Evolutionary conservation across 106 monocot genomes (phyloP).

Genomic region (Iris macrosiphon): DNA sequence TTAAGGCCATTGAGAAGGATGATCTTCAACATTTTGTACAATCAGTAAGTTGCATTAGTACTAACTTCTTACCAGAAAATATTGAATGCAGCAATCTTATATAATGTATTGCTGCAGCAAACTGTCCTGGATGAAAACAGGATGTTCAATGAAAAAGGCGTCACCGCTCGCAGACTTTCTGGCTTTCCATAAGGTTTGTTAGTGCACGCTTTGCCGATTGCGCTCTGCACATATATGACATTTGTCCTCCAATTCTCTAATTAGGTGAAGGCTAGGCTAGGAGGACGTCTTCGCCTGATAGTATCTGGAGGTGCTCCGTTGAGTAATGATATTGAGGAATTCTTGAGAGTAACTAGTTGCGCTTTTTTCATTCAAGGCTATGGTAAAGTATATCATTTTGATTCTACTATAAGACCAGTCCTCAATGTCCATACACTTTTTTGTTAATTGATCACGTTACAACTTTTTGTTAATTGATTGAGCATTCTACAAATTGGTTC

Average conservation of each 20-base stretch:
- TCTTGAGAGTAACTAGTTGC: constrained; percentile 81
- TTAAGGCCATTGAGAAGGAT: constrained; percentile 71
- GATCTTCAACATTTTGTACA: constrained; percentile 78
- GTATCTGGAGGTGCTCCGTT: constrained; percentile 85
- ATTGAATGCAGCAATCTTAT: background rate
- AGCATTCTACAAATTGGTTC: too few relatives aligned
- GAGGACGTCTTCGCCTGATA: constrained; percentile 82
- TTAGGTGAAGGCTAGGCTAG: constrained; percentile 80
- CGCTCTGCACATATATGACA: too few relatives aligned
- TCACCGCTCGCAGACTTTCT: constrained; percentile 80
- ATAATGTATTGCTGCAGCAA: constrained; percentile 47
- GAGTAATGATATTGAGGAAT: constrained; percentile 82
- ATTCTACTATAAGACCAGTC: background rate
- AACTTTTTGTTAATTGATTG: too few relatives aligned
- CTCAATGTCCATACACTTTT: too few relatives aligned
- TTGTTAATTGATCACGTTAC: too few relatives aligned
- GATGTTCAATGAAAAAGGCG: constrained; percentile 60
- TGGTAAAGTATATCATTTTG: constrained; percentile 35
- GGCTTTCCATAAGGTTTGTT: constrained; percentile 73
- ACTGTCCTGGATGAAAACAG: constrained; percentile 66
- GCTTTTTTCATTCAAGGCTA: constrained; percentile 80
- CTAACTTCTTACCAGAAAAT: background rate
- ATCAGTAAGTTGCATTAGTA: constrained; percentile 35
- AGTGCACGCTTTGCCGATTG: too few relatives aligned
- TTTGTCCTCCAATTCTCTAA: background rate